Conservation (phyloP, 2,329 filamentous ascomycete species). For the Paraconiothyrium brasiliense region DNA sequence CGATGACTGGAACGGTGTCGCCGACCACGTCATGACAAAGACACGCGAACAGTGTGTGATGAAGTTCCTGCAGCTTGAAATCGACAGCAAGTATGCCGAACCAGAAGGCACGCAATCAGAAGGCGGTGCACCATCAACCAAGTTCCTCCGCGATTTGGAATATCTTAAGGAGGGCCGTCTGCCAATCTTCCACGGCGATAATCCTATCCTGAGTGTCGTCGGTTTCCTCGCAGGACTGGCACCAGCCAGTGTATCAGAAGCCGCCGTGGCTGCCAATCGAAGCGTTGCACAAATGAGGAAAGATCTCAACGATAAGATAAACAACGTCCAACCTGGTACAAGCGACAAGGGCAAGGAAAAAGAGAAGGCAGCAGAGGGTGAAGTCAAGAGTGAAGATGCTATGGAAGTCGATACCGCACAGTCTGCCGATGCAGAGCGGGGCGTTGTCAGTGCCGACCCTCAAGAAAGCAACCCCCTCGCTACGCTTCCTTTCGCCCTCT, state of each 20-base stretch:
- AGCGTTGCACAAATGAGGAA: slow-evolving; percentile 87
- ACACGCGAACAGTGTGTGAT: slow-evolving; percentile 96
- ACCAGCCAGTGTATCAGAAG: slow-evolving; percentile 88
- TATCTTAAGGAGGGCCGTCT: slow-evolving; percentile 77
- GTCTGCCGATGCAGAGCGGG: slow-evolving; percentile 53
- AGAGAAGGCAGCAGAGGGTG: slow-evolving; percentile 59
- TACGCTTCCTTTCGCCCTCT: slow-evolving; percentile 83
- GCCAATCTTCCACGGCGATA: slow-evolving; percentile 91
- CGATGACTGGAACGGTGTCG: slow-evolving; percentile 93
- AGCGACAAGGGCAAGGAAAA: slow-evolving; percentile 67
- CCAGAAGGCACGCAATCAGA: slow-evolving; percentile 68
- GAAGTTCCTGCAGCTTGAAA: slow-evolving; percentile 95
- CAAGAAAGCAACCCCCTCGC: slow-evolving; percentile 60
- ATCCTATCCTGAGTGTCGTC: slow-evolving; percentile 95
- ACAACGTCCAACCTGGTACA: slow-evolving; percentile 62
- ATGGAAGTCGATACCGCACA: slow-evolving; percentile 67
- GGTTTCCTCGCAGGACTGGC: slow-evolving; percentile 92
- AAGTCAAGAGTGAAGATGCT: slow-evolving; percentile 64
- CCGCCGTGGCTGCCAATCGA: slow-evolving; percentile 77
- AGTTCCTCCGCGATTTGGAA: slow-evolving; percentile 63
- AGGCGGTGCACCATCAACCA: slow-evolving; percentile 56
- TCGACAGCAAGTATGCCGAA: slow-evolving; percentile 96
- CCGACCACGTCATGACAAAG: slow-evolving; percentile 89
- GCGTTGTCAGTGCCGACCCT: slow-evolving; percentile 22
- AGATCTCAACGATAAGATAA: slow-evolving; percentile 79